Base-by-base conservation (phyloP, 257 asterid species). In the Asclepias syriaca region DNA sequence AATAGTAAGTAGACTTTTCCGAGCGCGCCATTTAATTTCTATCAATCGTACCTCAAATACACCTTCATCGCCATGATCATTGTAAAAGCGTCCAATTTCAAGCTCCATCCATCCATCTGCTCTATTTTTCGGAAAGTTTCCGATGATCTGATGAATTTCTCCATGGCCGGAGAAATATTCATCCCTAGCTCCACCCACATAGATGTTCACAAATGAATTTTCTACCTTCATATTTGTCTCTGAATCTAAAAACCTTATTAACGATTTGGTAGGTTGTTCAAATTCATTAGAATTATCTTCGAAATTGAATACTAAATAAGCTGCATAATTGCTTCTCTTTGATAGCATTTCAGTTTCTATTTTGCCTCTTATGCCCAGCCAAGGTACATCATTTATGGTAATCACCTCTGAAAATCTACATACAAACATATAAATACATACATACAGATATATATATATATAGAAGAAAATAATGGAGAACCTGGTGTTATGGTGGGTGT, bases 401-500 rank as follows among this genome's bases (percentile, higher is more conserved):
- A 77, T 85, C 37, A 79, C 85, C 51, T 78, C 84, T 11, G 46
- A 6, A 40, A 70, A 81, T 73, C 85, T 81, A 18, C 3, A 0
- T 18, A n/a, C 4, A 21, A 2, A 34, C 39, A 34, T 29, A 34
- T 34, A 34, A 34, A 34, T 29, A 29, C 3, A 2, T 29, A 29
- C 32, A 29, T 29, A 29, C 2, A 34, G 0, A 34, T 34, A 34
- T 34, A 4, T 34, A 0, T 34, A 34, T 34, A 34, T 34, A 34
- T 29, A 27, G 59, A 19, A 4, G 21, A 14, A 6, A 43, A 1
- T 10, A 14, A 49, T 8, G 18, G 53, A 11, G 63, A 12, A 87
- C 90, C 91, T 86, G 67, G 93, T 85, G 24, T 68, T 68, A 39
- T 78, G n/a, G 71, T 77, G 74, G 67, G 93, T 85, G 24, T 68